Evolutionary conservation across 129 eudicot species (phyloP).

Genomic region (Silybum marianum): DNA sequence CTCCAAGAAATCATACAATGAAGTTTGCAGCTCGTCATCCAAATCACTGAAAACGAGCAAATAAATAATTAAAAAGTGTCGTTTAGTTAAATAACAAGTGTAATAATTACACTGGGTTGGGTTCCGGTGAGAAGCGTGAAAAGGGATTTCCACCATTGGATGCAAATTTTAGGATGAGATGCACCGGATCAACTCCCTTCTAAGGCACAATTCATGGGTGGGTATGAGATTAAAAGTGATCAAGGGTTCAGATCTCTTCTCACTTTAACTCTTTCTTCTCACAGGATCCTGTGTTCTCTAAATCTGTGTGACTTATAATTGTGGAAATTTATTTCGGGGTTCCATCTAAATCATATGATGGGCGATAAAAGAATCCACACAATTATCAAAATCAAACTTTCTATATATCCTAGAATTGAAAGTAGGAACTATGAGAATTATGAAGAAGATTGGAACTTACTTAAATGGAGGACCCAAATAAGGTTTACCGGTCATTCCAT

Average conservation of each 20-base stretch:
- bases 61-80: not conserved
- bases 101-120: not conserved
- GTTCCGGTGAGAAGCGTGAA: too few relatives aligned
- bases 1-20: constrained; percentile 73
- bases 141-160: too few relatives aligned
- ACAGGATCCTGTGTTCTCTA: too few relatives aligned
- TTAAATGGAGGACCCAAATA: constrained; percentile 74
- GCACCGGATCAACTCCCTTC: too few relatives aligned
- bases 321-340: not conserved
- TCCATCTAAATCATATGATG: not conserved
- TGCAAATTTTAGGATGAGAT: too few relatives aligned
- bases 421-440: not conserved
- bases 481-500: constrained; percentile 51
- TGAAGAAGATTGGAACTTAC: constrained; percentile 46
- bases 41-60: constrained; percentile 58
- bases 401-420: not conserved
- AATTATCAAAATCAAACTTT: not conserved
- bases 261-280: too few relatives aligned
- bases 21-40: constrained; percentile 73
- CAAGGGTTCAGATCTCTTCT: too few relatives aligned
- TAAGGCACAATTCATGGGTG: too few relatives aligned
- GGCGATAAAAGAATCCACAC: not conserved
- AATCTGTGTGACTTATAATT: not conserved
- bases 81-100: not conserved
- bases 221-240: too few relatives aligned